Evolutionary conservation across 768 basidiomycete species (phyloP).

Genomic region (Psilocybe sp.): DNA sequence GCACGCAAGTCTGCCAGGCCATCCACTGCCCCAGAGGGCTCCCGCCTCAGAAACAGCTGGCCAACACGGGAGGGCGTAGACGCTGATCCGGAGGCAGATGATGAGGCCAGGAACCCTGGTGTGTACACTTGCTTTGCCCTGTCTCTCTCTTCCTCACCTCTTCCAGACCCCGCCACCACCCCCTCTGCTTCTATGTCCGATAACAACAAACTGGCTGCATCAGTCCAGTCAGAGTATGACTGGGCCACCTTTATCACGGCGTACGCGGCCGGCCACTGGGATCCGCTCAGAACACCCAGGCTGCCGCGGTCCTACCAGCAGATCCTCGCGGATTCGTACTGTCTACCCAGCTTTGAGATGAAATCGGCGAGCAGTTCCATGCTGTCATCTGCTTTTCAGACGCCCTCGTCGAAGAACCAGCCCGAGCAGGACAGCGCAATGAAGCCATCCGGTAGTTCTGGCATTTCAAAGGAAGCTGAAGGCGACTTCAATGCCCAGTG

Average conservation of each 20-base stretch:
- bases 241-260: slow-evolving; percentile 79
- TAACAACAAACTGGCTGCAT: slow-evolving; percentile 2
- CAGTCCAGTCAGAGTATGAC: slow-evolving; percentile 44
- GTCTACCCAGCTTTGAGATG: slow-evolving; percentile 24
- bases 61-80: not conserved
- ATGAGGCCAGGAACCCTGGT: too few relatives aligned
- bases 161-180: too few relatives aligned
- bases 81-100: too few relatives aligned
- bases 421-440: too few relatives aligned
- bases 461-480: too few relatives aligned
- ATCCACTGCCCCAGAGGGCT: slow-evolving; percentile 30
- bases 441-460: too few relatives aligned
- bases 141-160: too few relatives aligned
- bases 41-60: not conserved
- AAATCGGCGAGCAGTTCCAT: slow-evolving; percentile 13
- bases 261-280: slow-evolving; percentile 78
- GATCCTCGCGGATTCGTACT: slow-evolving; percentile 9
- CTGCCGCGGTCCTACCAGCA: slow-evolving; percentile 38
- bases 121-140: too few relatives aligned
- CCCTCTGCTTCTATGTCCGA: not conserved
- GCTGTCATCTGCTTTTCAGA: too few relatives aligned
- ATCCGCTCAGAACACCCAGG: slow-evolving; percentile 67
- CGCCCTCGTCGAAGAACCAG: too few relatives aligned
- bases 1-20: slow-evolving; percentile 26
- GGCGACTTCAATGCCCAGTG: too few relatives aligned